phyloP scores from a whole-genome alignment of 805 yeast species.

The Wickerhamomyces canadensis region DNA sequence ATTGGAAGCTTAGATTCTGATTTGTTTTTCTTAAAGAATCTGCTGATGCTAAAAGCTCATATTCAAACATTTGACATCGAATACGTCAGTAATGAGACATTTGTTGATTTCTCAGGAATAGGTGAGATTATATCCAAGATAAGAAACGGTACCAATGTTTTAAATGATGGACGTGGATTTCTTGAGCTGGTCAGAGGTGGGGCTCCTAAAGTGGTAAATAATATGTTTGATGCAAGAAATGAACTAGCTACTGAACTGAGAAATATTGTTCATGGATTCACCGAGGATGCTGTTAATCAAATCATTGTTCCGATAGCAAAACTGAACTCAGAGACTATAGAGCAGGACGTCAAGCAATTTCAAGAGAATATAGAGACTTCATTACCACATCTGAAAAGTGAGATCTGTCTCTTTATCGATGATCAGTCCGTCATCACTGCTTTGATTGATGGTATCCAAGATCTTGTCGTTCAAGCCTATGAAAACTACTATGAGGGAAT shows the following conservation, averaged over 20 bases:
- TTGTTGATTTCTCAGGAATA: slow-evolving; percentile 78
- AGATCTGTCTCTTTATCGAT: slow-evolving; percentile 47
- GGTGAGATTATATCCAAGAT: slow-evolving; percentile 42
- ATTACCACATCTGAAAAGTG: slow-evolving; percentile 49
- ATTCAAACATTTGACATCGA: slow-evolving; percentile 77
- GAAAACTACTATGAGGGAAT: slow-evolving; percentile 41
- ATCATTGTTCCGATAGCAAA: slow-evolving; percentile 43
- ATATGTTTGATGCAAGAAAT: slow-evolving; percentile 70
- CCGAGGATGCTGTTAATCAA: slow-evolving; percentile 46
- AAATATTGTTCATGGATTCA: slow-evolving; percentile 62
- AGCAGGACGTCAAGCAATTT: slow-evolving; percentile 34
- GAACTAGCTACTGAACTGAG: slow-evolving; percentile 75
- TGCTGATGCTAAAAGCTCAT: slow-evolving; percentile 65
- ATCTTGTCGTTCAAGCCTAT: slow-evolving; percentile 52
- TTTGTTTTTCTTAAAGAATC: slow-evolving; percentile 65
- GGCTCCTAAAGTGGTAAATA: slow-evolving; percentile 74
- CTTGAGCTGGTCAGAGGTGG: slow-evolving; percentile 55
- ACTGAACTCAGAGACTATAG: slow-evolving; percentile 20
- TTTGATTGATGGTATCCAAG: slow-evolving; percentile 62
- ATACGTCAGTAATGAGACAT: slow-evolving; percentile 62
- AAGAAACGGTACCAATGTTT: slow-evolving; percentile 24
- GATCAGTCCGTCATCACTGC: slow-evolving; percentile 48
- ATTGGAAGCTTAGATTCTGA: slow-evolving; percentile 54
- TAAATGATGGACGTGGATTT: slow-evolving; percentile 21
- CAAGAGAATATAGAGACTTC: slow-evolving; percentile 45